Conservation (phyloP, 257 asterid genomes). For the Agastache rugosa region DNA sequence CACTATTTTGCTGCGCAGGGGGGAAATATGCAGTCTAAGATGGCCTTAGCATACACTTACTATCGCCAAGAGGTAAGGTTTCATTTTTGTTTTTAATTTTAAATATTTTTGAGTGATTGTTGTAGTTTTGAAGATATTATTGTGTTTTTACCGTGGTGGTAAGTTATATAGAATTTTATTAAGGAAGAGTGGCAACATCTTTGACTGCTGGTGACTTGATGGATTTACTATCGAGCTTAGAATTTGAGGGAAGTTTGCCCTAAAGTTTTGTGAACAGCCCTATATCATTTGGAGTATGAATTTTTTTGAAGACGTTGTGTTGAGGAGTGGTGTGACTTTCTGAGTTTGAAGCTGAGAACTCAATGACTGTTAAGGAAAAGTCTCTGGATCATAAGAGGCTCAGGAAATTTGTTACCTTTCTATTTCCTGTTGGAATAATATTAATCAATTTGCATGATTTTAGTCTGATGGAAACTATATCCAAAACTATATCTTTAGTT, state of each 20-base stretch:
- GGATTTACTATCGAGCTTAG: not conserved
- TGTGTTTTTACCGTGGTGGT: not conserved
- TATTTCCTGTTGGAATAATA: no score
- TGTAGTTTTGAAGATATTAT: not conserved
- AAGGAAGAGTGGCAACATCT: not conserved
- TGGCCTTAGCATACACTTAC: constrained; percentile 88
- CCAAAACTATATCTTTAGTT: not conserved
- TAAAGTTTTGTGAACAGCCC: no score
- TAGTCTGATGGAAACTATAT: no score
- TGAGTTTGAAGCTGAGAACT: no score
- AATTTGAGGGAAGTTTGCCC: no score
- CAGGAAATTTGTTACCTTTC: no score
- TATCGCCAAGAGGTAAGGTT: constrained; percentile 82
- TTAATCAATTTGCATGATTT: no score
- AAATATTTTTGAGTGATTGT: not conserved
- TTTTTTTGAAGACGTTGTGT: no score
- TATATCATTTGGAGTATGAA: no score
- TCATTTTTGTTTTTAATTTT: not conserved
- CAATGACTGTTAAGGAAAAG: no score
- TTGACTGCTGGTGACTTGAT: not conserved
- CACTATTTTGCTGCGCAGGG: constrained; percentile 81
- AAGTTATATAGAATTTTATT: not conserved
- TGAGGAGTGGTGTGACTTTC: no score
- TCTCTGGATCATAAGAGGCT: no score
- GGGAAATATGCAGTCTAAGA: constrained; percentile 94